Percentiles rank a stretch among this genome's conserved stretches.
Conservation (phyloP, 805 yeast species). For the Sugiyamaella boreocaroliniensis region DNA sequence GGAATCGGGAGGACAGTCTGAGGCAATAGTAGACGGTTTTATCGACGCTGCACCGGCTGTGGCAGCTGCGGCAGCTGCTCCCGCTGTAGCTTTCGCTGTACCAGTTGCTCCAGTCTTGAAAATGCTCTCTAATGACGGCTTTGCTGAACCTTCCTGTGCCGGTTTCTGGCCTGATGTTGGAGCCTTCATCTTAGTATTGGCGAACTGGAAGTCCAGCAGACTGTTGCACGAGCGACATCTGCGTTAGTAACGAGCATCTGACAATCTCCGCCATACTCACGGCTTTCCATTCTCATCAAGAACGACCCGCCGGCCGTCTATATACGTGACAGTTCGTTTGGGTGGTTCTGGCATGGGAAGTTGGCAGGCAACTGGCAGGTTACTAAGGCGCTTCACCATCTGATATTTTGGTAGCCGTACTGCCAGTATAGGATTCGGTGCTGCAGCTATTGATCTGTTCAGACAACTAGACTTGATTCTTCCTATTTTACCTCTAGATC, state of each 20-base stretch:
- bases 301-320: conserved; percentile 56
- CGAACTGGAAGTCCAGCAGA: conserved; percentile 69
- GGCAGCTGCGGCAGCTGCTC: neutral
- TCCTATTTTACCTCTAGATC: too few species aligned
- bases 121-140: conserved; percentile 9
- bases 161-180: conserved; percentile 1
- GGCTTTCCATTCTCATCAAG: conserved; percentile 91
- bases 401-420: too few species aligned
- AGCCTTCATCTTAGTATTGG: conserved; percentile 29
- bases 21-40: conserved; percentile 20
- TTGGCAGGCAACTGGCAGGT: neutral
- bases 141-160: conserved; percentile 18
- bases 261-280: conserved; percentile 41
- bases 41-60: neutral
- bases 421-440: too few species aligned
- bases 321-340: conserved; percentile 9
- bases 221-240: conserved; percentile 88
- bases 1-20: conserved; percentile 82
- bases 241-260: neutral
- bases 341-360: conserved; percentile 3
- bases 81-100: neutral
- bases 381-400: too few species aligned
- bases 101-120: neutral
- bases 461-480: too few species aligned
- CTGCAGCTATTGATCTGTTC: too few species aligned